Conservation (phyloP, 1,139 yeast genomes). For the Debaryomyces robertsiae region DNA sequence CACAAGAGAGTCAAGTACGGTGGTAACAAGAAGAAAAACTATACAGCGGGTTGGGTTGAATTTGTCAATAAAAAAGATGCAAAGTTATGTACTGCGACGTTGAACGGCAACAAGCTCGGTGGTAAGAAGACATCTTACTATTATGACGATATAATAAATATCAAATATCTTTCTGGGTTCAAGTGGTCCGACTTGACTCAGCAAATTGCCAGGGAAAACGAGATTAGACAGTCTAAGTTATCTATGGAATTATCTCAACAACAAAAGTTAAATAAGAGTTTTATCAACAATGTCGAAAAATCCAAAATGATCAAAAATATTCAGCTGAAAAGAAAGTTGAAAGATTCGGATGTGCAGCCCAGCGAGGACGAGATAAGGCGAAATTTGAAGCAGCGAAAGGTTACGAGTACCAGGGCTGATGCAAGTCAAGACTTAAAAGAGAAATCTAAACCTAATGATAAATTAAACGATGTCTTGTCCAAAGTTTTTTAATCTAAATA, state of each 20-base stretch:
- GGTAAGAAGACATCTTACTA: conserved; percentile 93
- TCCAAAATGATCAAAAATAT: conserved; percentile 79
- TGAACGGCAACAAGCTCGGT: conserved; percentile 88
- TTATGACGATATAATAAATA: conserved; percentile 90
- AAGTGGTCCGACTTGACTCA: conserved; percentile 95
- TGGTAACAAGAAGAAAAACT: conserved; percentile 89
- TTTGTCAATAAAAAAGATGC: conserved; percentile 83
- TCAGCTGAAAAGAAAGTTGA: conserved; percentile 50
- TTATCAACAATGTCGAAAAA: conserved; percentile 79
- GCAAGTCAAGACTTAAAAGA: conserved; percentile 54
- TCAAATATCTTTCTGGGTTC: conserved; percentile 86
- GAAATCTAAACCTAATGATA: conserved; percentile 42
- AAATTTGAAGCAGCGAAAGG: conserved; percentile 63
- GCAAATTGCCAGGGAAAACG: conserved; percentile 90
- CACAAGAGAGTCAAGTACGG: conserved; percentile 78
- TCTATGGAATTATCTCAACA: conserved; percentile 90
- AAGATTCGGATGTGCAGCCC: conserved; percentile 19
- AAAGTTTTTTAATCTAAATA: conserved; percentile 26
- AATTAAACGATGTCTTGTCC: conserved; percentile 50
- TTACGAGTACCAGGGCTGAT: conserved; percentile 65
- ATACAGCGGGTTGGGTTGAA: conserved; percentile 98
- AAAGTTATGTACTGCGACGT: conserved; percentile 79
- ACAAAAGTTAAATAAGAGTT: conserved; percentile 80
- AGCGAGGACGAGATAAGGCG: conserved; percentile 45
- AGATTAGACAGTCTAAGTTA: conserved; percentile 82